Base-by-base conservation (phyloP, 371 early-diverging fungal genomes). In the Saksenaea oblongispora region DNA sequence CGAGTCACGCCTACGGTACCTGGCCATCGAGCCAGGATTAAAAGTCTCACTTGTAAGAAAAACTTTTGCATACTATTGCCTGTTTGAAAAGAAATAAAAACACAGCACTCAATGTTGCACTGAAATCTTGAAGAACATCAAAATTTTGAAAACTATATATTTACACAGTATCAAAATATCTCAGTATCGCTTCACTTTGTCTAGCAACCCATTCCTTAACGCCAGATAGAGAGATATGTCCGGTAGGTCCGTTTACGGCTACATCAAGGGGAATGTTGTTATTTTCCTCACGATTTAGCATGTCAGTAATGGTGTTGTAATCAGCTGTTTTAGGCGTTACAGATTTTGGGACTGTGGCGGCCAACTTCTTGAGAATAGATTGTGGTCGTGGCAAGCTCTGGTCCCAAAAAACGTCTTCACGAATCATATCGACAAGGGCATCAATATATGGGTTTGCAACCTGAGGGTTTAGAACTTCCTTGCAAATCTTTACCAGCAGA, bases 361-460 rank as follows among this genome's bases (percentile, higher is more conserved):
- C 44, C 44, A 15, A 14, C 44, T 8, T 14, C n/a, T 18, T 44
- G 44, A 44, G 17, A 34, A 36, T 62, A 51, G 27, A 4, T n/a
- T 55, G 60, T 14, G 71, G 53, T 13, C 68, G 61, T 24, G 73
- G 71, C 3, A 70, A 17, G 14, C 44, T 56, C 10, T 47, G 27
- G 26, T 80, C 78, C 80, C 80, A 80, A 15, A 35, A 71, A 41
- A 77, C 76, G 42, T 77, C 80, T 44, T 75, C 70, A 39, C 54
- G 24, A 27, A 77, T 58, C 72, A 80, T 65, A 10, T 56, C 31
- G 1, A 60, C 67, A 5, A 72, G 17, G 0, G 62, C 62, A 18
- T 80, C 65, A 24, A 77, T 73, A 31, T 56, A 64, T 5, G 58
- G 39, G 41, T 67, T 63, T 14, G 66, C 51, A 0, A 57, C 54